Base-by-base conservation (phyloP, 306 rosid genomes). In the Castanopsis chinensis region DNA sequence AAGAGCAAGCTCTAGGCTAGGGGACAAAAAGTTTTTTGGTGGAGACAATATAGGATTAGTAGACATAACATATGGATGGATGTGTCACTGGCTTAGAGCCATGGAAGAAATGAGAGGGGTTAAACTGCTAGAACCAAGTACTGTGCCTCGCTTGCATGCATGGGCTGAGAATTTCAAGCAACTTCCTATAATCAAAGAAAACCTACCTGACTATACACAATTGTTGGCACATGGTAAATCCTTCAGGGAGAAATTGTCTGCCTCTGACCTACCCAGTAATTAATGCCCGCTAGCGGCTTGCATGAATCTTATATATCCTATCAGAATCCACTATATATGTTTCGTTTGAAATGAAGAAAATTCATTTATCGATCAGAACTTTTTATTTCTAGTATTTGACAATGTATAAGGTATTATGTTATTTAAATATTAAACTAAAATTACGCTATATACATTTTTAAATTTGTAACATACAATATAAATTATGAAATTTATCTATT, bases 1-100 rank as follows among this genome's bases (percentile, higher is more conserved):
- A 83, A 78, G 78, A 80, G 76, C 61, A 80, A 65, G 79, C 64
- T 32, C 82, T 85, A 6, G 85, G 84, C 82, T 85, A 6, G 85
- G 84, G 14, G 72, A 80, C 27, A 71, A 72, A 17, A 83, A 81
- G 2, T 86, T 70, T 51, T 86, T 86, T 20, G 85, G 77, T 2
- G 89, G 89, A 17, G 58, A 71, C 20, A 67, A 72, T 17, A 78
- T 81, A 3, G 74, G 77, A 43, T 21, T 85, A 45, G 71, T 74
- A 19, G 88, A 81, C 69, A 30, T 81, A 20, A 25, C 72, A 6
- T 20, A 30, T 18, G 89, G 86, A 79, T 60, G 52, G 65, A 27
- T 87, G 4, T 77, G 80, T 53, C 4, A 37, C 57, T 76, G 82
- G 71, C 30, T 74, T 61, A 67, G 59, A 61, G n/a, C 14, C 20